Conservation (phyloP, 306 rosid species). For the Leucaena leucocephala region DNA sequence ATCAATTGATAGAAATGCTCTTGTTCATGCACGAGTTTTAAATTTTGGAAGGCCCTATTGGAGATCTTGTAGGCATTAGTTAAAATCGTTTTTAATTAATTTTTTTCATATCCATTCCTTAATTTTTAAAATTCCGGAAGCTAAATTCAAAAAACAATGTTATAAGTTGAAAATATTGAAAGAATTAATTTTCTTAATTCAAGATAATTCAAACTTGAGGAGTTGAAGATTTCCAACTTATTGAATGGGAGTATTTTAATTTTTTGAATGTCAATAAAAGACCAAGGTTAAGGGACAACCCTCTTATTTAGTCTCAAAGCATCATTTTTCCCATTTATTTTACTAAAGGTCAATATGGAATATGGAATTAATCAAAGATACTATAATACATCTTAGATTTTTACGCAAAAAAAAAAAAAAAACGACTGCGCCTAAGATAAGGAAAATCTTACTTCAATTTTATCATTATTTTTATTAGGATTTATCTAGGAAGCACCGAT, state of each 20-base stretch:
- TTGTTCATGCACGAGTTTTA: not conserved
- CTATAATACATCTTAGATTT: no score
- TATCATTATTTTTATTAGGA: no score
- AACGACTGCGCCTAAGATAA: no score
- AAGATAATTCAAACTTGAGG: not conserved
- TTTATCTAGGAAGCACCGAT: no score
- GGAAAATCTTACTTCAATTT: no score
- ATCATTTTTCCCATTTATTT: no score
- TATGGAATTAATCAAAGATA: no score
- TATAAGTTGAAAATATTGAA: not conserved
- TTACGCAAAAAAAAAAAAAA: no score
- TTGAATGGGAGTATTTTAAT: not conserved
- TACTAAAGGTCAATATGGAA: no score
- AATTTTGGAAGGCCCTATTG: not conserved
- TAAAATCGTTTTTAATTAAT: not conserved
- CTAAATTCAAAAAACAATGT: not conserved
- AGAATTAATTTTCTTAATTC: not conserved
- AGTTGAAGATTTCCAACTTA: not conserved
- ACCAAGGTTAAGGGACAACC: no score
- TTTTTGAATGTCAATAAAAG: no score
- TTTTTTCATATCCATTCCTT: not conserved
- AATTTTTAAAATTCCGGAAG: not conserved
- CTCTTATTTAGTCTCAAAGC: no score
- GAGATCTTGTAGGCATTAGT: not conserved
- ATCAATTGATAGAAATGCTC: not conserved